These are phyloP conservation scores for Huntiella decipiens DNA, from an alignment of 2,329 filamentous ascomycete species.

Conservation along the genomic window DNA sequence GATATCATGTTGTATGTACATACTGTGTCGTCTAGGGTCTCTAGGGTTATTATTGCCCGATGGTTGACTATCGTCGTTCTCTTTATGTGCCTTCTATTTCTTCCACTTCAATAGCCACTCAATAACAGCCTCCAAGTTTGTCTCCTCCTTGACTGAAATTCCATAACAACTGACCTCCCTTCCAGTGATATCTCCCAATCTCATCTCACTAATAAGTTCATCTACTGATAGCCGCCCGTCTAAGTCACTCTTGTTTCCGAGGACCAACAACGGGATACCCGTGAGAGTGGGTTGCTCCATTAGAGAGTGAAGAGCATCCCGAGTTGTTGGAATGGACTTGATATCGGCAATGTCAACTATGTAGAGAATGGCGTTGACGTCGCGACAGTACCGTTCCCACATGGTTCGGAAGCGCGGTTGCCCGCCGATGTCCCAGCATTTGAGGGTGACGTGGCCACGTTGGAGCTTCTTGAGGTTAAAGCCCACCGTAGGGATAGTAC, in stretches of 20 bases:
- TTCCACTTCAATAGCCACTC: slow-evolving; percentile 91
- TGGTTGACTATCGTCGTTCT: neutral
- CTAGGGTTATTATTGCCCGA: no score
- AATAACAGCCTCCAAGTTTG: slow-evolving; percentile 89
- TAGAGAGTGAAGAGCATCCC: slow-evolving; percentile 79
- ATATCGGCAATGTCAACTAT: slow-evolving; percentile 92
- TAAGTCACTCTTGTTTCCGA: slow-evolving; percentile 95
- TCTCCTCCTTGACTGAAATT: slow-evolving; percentile 97
- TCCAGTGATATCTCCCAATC: slow-evolving; percentile 72
- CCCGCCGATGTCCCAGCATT: slow-evolving; percentile 97
- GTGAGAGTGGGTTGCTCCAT: slow-evolving; percentile 69
- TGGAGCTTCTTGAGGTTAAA: slow-evolving; percentile 99
- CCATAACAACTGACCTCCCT: slow-evolving; percentile 97
- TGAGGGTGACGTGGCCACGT: slow-evolving; percentile 92
- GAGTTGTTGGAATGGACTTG: slow-evolving; percentile 61
- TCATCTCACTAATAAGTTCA: slow-evolving; percentile 81
- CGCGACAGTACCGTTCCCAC: slow-evolving; percentile 98
- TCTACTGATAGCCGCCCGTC: slow-evolving; percentile 82
- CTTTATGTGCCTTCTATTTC: slow-evolving; percentile 31
- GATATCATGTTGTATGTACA: no score
- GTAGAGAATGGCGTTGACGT: slow-evolving; percentile 94
- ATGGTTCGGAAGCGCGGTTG: slow-evolving; percentile 94
- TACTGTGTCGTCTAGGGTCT: no score
- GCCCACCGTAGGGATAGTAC: slow-evolving; percentile 93
- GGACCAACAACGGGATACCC: slow-evolving; percentile 78